Evolutionary conservation across 768 basidiomycete genomes (phyloP), one percentile per base, ranked within the genome.

Genomic region (Panus rudis): DNA sequence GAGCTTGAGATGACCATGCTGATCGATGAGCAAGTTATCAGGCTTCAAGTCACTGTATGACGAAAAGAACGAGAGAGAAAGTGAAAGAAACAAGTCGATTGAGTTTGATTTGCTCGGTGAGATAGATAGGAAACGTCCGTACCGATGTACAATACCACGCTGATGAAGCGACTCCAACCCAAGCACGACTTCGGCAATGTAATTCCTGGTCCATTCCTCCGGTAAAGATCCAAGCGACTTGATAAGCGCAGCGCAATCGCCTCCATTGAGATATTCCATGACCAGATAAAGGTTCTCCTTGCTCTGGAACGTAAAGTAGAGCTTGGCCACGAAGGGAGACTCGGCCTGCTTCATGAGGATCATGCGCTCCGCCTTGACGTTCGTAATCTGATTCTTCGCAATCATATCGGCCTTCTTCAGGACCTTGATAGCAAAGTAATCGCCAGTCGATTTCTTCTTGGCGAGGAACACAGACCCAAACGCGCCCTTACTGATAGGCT

Each of bases 351-450:
- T 92, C 96, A 99, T 99, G 53, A 99, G 75, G 56, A 99, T 99
- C 83, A 96, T 98, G 45, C 96, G 78, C 69, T 99, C 96, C 2
- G 96, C 96, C 67, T 98, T 98, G 63, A 99, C 96, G 60, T 98
- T 99, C 38, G 96, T 98, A 62, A 99, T 94, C 64, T 99, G 96
- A 69, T 99, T 99, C 77, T 99, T 99, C 30, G 96, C 90, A 62
- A 99, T 98, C 96, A 99, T 99, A 66, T 99, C 96, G n/a, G 92
- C 91, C 70, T 99, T 99, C 71, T 94, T 97, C 60, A 99, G 67
- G n/a, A 98, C 93, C 66, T 99, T 99, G 78, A 99, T 94, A 21
- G 96, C 96, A 66, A 85, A 99, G 65, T 97, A 98, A 64, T 98
- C 96, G 41, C 96, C 96, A 2, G 96, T 99, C 4, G 77, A 86